Conservation (phyloP, 345 rosid genomes). For the Corchorus olitorius region DNA sequence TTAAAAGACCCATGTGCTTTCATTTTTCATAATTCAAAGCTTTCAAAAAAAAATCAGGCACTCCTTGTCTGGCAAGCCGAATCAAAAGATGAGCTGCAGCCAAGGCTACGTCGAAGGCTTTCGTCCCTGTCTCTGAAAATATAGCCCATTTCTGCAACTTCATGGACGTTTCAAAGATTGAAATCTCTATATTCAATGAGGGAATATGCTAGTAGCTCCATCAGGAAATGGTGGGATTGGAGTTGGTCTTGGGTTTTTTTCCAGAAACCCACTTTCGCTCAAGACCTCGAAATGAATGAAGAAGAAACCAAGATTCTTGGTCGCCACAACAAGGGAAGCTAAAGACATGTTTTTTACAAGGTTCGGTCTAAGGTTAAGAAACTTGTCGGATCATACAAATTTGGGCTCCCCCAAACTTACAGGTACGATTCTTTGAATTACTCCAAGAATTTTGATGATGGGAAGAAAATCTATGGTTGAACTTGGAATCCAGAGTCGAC, state of each 20-base stretch:
- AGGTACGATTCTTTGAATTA: constrained; percentile 49
- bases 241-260: constrained; percentile 87
- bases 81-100: constrained; percentile 25
- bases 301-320: constrained; percentile 68
- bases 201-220: constrained; percentile 52
- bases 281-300: constrained; percentile 85
- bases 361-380: constrained; percentile 58
- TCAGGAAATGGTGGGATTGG: constrained; percentile 89
- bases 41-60: constrained; percentile 47
- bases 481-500: too few relatives aligned
- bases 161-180: constrained; percentile 62
- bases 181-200: constrained; percentile 71
- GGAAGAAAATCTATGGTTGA: constrained; percentile 3
- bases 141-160: constrained; percentile 38
- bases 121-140: constrained; percentile 73
- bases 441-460: constrained; percentile 48
- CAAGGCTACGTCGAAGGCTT: constrained; percentile 60
- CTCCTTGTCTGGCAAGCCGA: constrained; percentile 67
- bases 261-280: constrained; percentile 62
- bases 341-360: constrained; percentile 80
- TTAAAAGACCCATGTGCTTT: constrained; percentile 62
- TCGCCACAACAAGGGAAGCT: constrained; percentile 67
- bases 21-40: constrained; percentile 52
- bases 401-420: constrained; percentile 62
- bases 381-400: constrained; percentile 53